Evolutionary conservation across 1,284 basidiomycete species (phyloP).

Genomic region (Moesziomyces sp.): DNA sequence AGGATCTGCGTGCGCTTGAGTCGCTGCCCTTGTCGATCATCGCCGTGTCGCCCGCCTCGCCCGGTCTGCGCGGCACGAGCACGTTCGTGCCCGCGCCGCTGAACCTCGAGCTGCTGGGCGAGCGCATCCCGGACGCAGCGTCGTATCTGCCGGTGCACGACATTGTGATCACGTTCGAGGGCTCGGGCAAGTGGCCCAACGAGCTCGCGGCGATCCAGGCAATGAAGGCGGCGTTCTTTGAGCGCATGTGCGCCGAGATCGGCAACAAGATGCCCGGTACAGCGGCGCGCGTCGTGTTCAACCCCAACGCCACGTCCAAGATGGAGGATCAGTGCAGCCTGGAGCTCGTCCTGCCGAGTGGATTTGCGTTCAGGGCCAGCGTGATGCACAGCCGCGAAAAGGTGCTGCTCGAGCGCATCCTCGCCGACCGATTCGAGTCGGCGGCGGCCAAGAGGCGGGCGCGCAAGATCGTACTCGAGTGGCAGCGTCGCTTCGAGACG

Average conservation of each 20-base stretch:
- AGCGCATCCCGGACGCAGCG: conserved; percentile 62
- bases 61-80: conserved; percentile 82
- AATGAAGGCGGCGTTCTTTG: conserved; percentile 86
- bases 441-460: conserved; percentile 71
- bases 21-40: conserved; percentile 82
- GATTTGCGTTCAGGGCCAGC: conserved; percentile 85
- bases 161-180: conserved; percentile 73
- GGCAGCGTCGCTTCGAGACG: conserved; percentile 79
- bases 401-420: conserved; percentile 79
- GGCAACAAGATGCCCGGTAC: conserved; percentile 68
- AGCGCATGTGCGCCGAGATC: conserved; percentile 59
- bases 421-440: conserved; percentile 69
- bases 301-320: conserved; percentile 69
- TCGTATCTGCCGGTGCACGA: conserved; percentile 69
- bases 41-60: conserved; percentile 76
- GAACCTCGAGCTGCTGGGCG: conserved; percentile 58
- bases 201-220: conserved; percentile 92
- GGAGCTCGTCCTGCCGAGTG: conserved; percentile 82
- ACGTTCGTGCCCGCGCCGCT: conserved; percentile 78
- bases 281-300: conserved; percentile 68
- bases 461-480: conserved; percentile 75
- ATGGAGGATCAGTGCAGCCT: conserved; percentile 78
- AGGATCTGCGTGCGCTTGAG: conserved; percentile 79
- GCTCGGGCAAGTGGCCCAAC: conserved; percentile 92
- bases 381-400: conserved; percentile 91